Evolutionary conservation across 1,284 basidiomycete species (phyloP).

Genomic region (Irpex sp.): DNA sequence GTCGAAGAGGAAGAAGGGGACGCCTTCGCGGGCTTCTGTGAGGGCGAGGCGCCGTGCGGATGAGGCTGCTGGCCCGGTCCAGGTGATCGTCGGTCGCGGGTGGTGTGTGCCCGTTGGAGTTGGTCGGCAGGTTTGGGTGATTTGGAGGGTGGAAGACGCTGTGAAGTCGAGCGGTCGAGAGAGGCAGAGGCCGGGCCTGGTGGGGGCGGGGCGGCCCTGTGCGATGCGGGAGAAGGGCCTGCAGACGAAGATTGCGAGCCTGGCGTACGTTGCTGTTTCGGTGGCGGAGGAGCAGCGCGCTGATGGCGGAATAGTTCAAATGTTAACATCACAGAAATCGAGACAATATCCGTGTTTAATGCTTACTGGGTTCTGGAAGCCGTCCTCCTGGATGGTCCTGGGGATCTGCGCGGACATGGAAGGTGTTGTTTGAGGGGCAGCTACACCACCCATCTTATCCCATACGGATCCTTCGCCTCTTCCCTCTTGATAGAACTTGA

Average conservation of each 20-base stretch:
- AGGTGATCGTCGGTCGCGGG: conserved; percentile 45
- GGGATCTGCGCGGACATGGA: conserved; percentile 11
- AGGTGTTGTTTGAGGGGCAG: conserved; percentile 21
- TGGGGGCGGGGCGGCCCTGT: conserved; percentile 67
- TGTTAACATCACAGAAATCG: not conserved
- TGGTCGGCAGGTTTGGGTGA: conserved; percentile 45
- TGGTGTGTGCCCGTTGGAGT: conserved; percentile 65
- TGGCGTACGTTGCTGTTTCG: conserved; percentile 44
- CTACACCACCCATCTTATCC: conserved; percentile 71
- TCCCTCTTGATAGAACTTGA: conserved; percentile 95
- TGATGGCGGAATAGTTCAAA: conserved; percentile 23
- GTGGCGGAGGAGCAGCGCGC: conserved; percentile 49
- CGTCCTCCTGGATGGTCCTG: conserved; percentile 37
- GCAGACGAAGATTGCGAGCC: conserved; percentile 29
- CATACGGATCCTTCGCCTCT: conserved; percentile 65
- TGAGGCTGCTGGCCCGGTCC: conserved; percentile 24
- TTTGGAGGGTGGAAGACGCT: conserved; percentile 56
- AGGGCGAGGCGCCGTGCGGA: conserved; percentile 13
- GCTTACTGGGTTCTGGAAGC: conserved; percentile 51
- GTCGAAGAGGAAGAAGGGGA: conserved; percentile 53
- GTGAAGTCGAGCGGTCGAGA: conserved; percentile 76
- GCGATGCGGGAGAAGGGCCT: conserved; percentile 43
- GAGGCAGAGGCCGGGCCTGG: conserved; percentile 52
- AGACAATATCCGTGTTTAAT: conserved; percentile 10
- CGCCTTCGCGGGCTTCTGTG: conserved; percentile 36